These are phyloP conservation scores for Candida vaughaniae DNA, from an alignment of 805 yeast species.

Conservation along the genomic window DNA sequence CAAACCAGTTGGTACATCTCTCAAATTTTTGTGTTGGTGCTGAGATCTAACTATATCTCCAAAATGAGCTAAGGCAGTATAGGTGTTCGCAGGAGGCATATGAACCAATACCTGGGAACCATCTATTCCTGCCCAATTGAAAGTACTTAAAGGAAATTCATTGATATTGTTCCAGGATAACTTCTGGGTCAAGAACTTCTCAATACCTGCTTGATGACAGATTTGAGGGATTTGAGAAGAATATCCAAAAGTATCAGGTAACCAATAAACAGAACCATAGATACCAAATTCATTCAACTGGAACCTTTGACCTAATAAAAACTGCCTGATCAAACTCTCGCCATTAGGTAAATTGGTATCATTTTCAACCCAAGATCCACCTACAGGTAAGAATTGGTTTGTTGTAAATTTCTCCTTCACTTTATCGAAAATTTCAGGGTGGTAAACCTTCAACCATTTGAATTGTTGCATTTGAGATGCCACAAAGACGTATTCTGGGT, in stretches of 20 bases:
- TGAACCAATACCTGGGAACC: conserved; percentile 92
- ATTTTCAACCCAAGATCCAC: conserved; percentile 98
- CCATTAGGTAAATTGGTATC: conserved; percentile 97
- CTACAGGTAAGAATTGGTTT: conserved; percentile 83
- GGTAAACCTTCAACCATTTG: conserved; percentile 85
- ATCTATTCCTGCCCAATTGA: conserved; percentile 94
- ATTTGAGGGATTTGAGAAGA: conserved; percentile 93
- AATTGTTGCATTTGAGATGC: conserved; percentile 97
- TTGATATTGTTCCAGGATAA: conserved; percentile 96
- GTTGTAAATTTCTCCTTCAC: conserved; percentile 64
- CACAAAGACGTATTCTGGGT: conserved; percentile 91
- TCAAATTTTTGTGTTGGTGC: conserved; percentile 78
- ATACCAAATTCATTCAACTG: conserved; percentile 76
- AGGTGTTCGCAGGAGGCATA: conserved; percentile 97
- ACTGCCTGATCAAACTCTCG: conserved; percentile 86
- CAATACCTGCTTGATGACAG: conserved; percentile 82
- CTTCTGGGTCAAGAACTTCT: conserved; percentile 86
- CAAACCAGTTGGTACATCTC: conserved; percentile 77
- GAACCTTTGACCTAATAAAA: conserved; percentile 85
- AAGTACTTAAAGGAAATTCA: conserved; percentile 82
- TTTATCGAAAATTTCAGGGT: conserved; percentile 72
- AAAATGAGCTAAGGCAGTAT: conserved; percentile 89
- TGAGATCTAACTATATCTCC: conserved; percentile 87
- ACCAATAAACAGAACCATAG: conserved; percentile 80
- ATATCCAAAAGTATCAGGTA: conserved; percentile 97